Evolutionary conservation across 495 filamentous ascomycete genomes (phyloP).

Genomic region (Penicillium angulare): DNA sequence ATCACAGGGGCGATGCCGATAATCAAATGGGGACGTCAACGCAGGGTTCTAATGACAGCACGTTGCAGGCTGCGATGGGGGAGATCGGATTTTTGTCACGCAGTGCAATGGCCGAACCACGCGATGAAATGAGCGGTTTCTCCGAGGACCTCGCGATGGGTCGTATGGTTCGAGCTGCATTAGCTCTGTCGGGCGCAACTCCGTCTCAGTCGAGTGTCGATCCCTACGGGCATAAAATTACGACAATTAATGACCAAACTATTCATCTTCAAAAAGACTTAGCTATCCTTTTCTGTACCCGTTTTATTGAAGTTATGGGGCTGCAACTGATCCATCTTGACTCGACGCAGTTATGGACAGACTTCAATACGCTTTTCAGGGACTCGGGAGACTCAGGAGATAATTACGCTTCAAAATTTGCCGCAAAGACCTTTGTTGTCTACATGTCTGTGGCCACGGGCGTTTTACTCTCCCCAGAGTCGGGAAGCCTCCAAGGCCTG

Average conservation of each 20-base stretch:
- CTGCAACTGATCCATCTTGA: constrained; percentile 15
- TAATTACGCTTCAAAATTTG: background rate
- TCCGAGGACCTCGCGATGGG: constrained; percentile 21
- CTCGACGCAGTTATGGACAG: background rate
- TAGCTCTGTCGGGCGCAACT: constrained; percentile 16
- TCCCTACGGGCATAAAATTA: background rate
- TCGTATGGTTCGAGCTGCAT: constrained; percentile 19
- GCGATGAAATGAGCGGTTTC: constrained; percentile 17
- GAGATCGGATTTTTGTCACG: constrained; percentile 30
- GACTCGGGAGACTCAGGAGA: background rate
- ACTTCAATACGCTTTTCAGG: constrained; percentile 16
- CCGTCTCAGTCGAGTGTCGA: constrained; percentile 11
- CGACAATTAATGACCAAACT: background rate
- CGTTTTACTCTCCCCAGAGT: constrained; percentile 15
- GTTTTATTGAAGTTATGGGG: constrained; percentile 11
- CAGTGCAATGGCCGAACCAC: constrained; percentile 32
- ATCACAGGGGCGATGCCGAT: too few species aligned
- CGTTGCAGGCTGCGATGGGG: constrained; percentile 26
- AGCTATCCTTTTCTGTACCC: constrained; percentile 12
- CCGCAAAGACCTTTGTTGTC: constrained; percentile 13
- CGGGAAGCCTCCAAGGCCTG: constrained; percentile 11
- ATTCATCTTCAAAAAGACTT: constrained; percentile 2
- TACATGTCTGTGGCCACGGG: constrained; percentile 22
- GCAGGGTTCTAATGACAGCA: constrained; percentile 8
- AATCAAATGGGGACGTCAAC: too few species aligned